Evolutionary conservation across 768 basidiomycete species (phyloP).

Genomic region (Auricularia heimuer): DNA sequence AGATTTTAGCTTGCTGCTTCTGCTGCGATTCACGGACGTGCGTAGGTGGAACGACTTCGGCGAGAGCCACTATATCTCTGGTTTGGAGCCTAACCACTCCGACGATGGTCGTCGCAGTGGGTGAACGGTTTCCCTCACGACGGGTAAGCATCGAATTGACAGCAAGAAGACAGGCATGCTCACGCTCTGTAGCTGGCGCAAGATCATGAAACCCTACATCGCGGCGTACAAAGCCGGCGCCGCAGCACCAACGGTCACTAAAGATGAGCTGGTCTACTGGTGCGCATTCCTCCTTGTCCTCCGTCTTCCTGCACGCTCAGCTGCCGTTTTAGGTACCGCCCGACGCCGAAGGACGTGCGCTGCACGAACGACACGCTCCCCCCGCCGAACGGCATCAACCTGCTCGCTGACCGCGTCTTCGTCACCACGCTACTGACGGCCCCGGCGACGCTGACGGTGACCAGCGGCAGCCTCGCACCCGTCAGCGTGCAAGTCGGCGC

Average conservation of each 20-base stretch:
- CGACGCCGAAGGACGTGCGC: neutral
- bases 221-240: conserved; percentile 1
- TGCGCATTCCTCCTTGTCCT: too few species aligned
- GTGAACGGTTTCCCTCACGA: neutral
- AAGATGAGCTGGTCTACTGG: conserved; percentile 1
- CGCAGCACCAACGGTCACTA: neutral
- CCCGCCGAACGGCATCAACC: neutral
- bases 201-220: neutral
- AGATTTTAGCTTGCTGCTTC: neutral
- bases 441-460: neutral
- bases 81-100: neutral
- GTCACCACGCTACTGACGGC: neutral
- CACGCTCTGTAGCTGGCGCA: neutral
- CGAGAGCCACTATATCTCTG: neutral
- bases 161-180: too few species aligned
- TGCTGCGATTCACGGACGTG: neutral
- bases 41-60: conserved; percentile 1
- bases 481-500: neutral
- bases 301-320: too few species aligned
- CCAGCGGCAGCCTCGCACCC: neutral
- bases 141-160: neutral
- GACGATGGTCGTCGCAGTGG: conserved; percentile 1
- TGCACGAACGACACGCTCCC: conserved; percentile 2
- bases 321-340: neutral
- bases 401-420: neutral